Conservation (phyloP, 768 basidiomycete species). For the Podaxis mareebaensis region DNA sequence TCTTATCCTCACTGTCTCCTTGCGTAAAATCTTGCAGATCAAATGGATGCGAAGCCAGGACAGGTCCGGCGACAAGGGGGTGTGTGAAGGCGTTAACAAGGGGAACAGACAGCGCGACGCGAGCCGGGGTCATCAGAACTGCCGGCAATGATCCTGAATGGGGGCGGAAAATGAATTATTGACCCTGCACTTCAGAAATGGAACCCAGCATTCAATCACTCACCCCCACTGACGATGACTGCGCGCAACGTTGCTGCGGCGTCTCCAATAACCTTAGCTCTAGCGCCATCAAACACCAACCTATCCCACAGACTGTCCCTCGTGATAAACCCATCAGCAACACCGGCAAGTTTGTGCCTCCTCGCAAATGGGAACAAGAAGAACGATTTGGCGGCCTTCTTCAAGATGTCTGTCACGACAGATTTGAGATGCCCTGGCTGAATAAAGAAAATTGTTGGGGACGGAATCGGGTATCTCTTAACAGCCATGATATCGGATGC, state of each 20-base stretch:
- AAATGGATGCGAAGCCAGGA: slow-evolving; percentile 80
- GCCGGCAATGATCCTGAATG: slow-evolving; percentile 49
- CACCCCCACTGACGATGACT: slow-evolving; percentile 76
- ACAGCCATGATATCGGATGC: slow-evolving; percentile 50
- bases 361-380: slow-evolving; percentile 64
- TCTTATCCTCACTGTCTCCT: slow-evolving; percentile 28
- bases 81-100: slow-evolving; percentile 65
- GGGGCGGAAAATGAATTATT: slow-evolving; percentile 7
- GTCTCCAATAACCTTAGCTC: slow-evolving; percentile 59
- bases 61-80: slow-evolving; percentile 68
- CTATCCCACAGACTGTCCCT: slow-evolving; percentile 87
- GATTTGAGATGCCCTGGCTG: slow-evolving; percentile 61
- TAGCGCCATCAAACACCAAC: slow-evolving; percentile 68
- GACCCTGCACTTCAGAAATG: neutral
- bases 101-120: slow-evolving; percentile 77
- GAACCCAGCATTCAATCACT: slow-evolving; percentile 21
- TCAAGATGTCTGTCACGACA: slow-evolving; percentile 53
- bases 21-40: slow-evolving; percentile 77
- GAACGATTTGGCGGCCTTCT: slow-evolving; percentile 52
- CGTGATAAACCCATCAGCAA: slow-evolving; percentile 73
- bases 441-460: slow-evolving; percentile 80
- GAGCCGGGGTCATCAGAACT: slow-evolving; percentile 56
- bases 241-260: slow-evolving; percentile 62
- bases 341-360: slow-evolving; percentile 73
- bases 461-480: slow-evolving; percentile 57